These are phyloP conservation scores for Triangularia setosa DNA, from an alignment of 2,329 filamentous ascomycete genomes.

Conservation along the genomic window DNA sequence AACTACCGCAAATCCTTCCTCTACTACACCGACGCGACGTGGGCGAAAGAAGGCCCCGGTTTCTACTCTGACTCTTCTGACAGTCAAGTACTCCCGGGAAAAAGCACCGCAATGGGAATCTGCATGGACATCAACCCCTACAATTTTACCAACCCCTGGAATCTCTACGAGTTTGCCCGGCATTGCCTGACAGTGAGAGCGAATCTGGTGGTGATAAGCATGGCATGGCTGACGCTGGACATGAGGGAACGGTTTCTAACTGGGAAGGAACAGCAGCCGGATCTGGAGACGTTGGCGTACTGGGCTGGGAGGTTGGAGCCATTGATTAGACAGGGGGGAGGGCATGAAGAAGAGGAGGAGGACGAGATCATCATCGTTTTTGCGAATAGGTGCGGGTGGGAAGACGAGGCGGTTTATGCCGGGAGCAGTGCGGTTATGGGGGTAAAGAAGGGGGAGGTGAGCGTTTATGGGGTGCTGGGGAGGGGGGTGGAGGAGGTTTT, in stretches of 20 bases:
- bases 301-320: conserved; percentile 62
- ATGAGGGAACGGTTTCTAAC: conserved; percentile 40
- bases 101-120: conserved; percentile 53
- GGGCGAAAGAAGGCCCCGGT: conserved; percentile 54
- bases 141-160: conserved; percentile 45
- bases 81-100: not conserved
- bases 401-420: conserved; percentile 58
- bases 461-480: conserved; percentile 57
- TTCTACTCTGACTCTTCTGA: conserved; percentile 40
- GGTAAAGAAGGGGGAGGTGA: conserved; percentile 54
- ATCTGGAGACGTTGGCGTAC: conserved; percentile 61
- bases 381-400: conserved; percentile 59
- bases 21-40: conserved; percentile 58
- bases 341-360: conserved; percentile 30
- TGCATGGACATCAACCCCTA: conserved; percentile 58
- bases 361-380: conserved; percentile 57
- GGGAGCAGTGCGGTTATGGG: conserved; percentile 61
- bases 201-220: conserved; percentile 60
- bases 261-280: conserved; percentile 43
- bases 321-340: conserved; percentile 38
- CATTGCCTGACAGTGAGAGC: conserved; percentile 53
- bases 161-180: conserved; percentile 45
- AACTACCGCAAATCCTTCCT: conserved; percentile 60
- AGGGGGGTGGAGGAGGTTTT: conserved; percentile 58
- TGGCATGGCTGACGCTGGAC: conserved; percentile 61